Percentiles rank a stretch among this genome's conserved stretches.
phyloP scores from a whole-genome alignment of 768 basidiomycete genomes.

The Mycena kentingensis region DNA sequence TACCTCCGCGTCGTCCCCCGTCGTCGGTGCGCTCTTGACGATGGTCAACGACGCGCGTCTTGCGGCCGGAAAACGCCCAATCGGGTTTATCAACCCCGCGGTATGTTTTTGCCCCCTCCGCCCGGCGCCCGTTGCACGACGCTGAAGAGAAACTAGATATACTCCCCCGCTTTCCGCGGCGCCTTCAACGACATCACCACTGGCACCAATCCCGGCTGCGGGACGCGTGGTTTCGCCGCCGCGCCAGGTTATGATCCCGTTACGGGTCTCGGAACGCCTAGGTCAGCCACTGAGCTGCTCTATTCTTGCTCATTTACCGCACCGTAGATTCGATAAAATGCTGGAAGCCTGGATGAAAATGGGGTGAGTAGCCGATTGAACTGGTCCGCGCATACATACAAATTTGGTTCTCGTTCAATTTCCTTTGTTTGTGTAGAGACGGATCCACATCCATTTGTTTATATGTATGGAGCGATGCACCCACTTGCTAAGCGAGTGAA shows the following conservation, averaged over 20 bases:
- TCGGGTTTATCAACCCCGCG: conserved; percentile 53
- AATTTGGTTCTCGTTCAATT: too few relatives aligned
- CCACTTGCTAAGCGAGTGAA: too few relatives aligned
- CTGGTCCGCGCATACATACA: too few relatives aligned
- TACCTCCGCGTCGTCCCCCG: conserved; percentile 52
- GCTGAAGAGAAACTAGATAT: conserved; percentile 42
- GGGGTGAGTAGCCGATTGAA: too few relatives aligned
- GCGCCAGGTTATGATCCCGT: conserved; percentile 44
- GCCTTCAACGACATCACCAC: conserved; percentile 53
- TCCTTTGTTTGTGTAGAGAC: too few relatives aligned
- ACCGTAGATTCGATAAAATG: too few relatives aligned
- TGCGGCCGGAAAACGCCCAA: conserved; percentile 38
- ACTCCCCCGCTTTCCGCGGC: conserved; percentile 39
- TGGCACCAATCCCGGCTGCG: conserved; percentile 48
- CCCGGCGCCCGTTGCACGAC: conserved; percentile 18
- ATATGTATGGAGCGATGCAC: too few relatives aligned
- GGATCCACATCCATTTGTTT: too few relatives aligned
- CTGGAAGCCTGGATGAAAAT: too few relatives aligned
- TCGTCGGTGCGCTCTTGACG: conserved; percentile 49
- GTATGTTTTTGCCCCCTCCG: conserved; percentile 28
- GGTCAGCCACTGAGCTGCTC: conserved; percentile 37
- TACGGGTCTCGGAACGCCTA: conserved; percentile 55
- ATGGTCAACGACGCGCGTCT: conserved; percentile 57
- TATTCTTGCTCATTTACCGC: conserved; percentile 35
- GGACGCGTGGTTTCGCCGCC: conserved; percentile 21